Evolutionary conservation across 2,329 filamentous ascomycete species (phyloP).

Genomic region (Capronia americana): DNA sequence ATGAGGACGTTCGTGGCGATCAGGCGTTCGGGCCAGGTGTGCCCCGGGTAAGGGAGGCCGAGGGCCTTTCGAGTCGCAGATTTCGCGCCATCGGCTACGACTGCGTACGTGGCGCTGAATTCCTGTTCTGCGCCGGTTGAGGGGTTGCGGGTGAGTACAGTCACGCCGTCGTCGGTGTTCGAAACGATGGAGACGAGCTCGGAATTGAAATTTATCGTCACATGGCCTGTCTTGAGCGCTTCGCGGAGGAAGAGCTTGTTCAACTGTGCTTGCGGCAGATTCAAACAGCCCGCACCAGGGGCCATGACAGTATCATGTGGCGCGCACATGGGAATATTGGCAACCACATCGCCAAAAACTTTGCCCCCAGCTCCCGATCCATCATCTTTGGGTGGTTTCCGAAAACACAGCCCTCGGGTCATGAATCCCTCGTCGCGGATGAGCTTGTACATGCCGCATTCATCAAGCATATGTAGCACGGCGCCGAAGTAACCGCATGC

Average conservation of each 20-base stretch:
- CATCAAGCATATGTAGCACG: slow-evolving; percentile 16
- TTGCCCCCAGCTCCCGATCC: slow-evolving; percentile 23
- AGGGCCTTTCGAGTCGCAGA: slow-evolving; percentile 22
- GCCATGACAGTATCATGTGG: slow-evolving; percentile 18
- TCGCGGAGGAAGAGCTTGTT: slow-evolving; percentile 25
- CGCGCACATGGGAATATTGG: slow-evolving; percentile 13
- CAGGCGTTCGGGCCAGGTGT: slow-evolving; percentile 29
- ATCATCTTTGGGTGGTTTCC: slow-evolving; percentile 24
- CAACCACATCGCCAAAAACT: slow-evolving; percentile 21
- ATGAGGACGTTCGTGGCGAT: slow-evolving; percentile 25
- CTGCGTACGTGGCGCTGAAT: slow-evolving; percentile 14
- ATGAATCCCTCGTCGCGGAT: slow-evolving; percentile 30
- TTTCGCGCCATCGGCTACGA: slow-evolving; percentile 25
- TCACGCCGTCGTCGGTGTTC: slow-evolving; percentile 21
- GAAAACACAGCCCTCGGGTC: slow-evolving; percentile 20
- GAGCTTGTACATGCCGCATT: slow-evolving; percentile 24
- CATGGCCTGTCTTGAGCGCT: slow-evolving; percentile 26
- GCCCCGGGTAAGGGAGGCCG: slow-evolving; percentile 27
- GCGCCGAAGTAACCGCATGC: slow-evolving; percentile 28
- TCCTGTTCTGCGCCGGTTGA: neutral
- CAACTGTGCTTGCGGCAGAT: slow-evolving; percentile 24
- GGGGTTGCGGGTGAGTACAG: slow-evolving; percentile 2
- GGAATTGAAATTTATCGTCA: slow-evolving; percentile 25
- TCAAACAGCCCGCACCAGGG: slow-evolving; percentile 18
- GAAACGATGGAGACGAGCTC: slow-evolving; percentile 18